phyloP scores from a whole-genome alignment of 2,329 filamentous ascomycete species.

The Alternaria brassicae region DNA sequence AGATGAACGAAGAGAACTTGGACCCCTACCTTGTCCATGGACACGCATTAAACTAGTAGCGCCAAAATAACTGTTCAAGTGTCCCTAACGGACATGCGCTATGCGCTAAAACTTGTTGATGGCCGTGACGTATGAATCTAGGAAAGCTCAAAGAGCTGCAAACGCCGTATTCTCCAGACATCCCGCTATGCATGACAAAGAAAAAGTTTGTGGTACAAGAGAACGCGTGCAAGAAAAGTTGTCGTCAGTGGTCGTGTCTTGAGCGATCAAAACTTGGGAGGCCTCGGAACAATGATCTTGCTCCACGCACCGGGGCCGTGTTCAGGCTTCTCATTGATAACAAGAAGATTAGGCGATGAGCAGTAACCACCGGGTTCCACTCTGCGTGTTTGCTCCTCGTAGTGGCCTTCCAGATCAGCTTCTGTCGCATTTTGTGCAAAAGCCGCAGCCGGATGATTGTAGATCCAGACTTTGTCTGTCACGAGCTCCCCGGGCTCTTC shows the following conservation, averaged over 20 bases:
- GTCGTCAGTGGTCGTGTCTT: neutral
- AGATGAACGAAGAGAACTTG: slow-evolving; percentile 5
- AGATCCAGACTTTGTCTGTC: slow-evolving; percentile 61
- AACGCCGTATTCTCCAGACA: slow-evolving; percentile 5
- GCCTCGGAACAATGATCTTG: slow-evolving; percentile 37
- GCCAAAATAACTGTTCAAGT: neutral
- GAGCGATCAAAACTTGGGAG: slow-evolving; percentile 21
- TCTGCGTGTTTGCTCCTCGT: slow-evolving; percentile 50
- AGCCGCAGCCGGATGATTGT: slow-evolving; percentile 41
- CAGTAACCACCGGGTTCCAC: slow-evolving; percentile 64
- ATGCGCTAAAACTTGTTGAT: neutral
- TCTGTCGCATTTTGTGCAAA: slow-evolving; percentile 35
- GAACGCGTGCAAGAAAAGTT: slow-evolving; percentile 13
- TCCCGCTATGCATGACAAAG: slow-evolving; percentile 19
- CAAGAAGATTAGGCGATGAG: slow-evolving; percentile 61
- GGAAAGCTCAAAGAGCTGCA: slow-evolving; percentile 1
- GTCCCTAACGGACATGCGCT: slow-evolving; percentile 1
- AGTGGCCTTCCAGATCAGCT: slow-evolving; percentile 39
- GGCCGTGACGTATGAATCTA: neutral
- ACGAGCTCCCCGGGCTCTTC: slow-evolving; percentile 66
- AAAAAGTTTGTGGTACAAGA: slow-evolving; percentile 15
- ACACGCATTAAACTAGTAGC: slow-evolving; percentile 1
- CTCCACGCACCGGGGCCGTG: slow-evolving; percentile 45
- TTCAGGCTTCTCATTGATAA: slow-evolving; percentile 50
- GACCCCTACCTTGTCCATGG: neutral